Base-by-base conservation (phyloP, 768 basidiomycete species). In the Lepiota venenata region DNA sequence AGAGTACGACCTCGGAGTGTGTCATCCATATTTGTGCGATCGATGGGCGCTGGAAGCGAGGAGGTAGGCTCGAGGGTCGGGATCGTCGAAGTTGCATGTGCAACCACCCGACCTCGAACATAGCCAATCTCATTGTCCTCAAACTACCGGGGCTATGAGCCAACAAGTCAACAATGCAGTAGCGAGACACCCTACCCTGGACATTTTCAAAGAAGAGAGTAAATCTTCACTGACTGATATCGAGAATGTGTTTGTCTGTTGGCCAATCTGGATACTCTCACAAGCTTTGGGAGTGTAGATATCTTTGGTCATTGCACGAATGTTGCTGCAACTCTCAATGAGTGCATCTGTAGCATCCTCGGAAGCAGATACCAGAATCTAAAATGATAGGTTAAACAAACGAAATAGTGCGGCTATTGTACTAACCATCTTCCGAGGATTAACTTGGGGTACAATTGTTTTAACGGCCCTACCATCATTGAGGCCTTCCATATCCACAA, bases 121-220 rank as follows among this genome's bases (percentile, higher is more conserved):
- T 87, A 95, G 15, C 91, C 93, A 42, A 99, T 89, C 69, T 98
- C 94, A 63, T 94, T 98, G 67, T 98, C 96, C 64, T 98, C 97
- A 65, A 97, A 98, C 94, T 98, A 62, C 29, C 53, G 54, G 32
- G 14, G 44, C 9, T 21, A 41, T 55, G 0, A 59, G 43, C 2
- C 38, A 32, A 25, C 29, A 12, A 40, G 25, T 18, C 40, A 62
- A n/a, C 14, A 39, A 10, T 25, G 14, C n/a, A 25, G 49, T 10
- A 32, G 14, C 21, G 11, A 36, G 39, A 35, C 39, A 75, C 90
- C n/a, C 50, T 69, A 96, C 94, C 68, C 87, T 80, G 10, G 96
- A 95, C 84, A 94, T 87, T 64, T 84, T 85, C 59, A 97, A 69
- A 2, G 85, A 81, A 4, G 78, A 80, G 56, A 98, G 74, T 38